Evolutionary conservation across 1,284 basidiomycete genomes (phyloP).

Genomic region (Limonomyces culmigenus): DNA sequence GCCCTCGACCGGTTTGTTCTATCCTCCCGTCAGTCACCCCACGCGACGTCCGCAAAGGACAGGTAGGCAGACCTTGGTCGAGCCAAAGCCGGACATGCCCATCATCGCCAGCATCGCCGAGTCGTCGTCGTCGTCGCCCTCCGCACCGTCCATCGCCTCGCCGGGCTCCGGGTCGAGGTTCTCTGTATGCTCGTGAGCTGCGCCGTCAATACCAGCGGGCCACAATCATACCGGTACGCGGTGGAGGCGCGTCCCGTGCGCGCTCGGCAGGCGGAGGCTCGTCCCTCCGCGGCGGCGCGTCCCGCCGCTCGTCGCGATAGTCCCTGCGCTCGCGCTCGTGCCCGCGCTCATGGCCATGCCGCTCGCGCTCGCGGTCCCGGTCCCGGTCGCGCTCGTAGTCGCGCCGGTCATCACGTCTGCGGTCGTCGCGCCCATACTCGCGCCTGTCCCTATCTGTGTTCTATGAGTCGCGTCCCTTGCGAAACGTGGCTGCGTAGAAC

Average conservation of each 20-base stretch:
- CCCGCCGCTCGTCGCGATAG: constrained; percentile 5
- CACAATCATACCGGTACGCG: neutral
- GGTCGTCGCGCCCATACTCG: constrained; percentile 18
- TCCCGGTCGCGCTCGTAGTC: constrained; percentile 15
- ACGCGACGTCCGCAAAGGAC: neutral
- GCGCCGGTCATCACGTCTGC: constrained; percentile 17
- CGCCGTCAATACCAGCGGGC: neutral
- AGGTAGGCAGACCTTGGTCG: constrained; percentile 60
- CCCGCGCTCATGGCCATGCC: neutral
- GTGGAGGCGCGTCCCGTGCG: neutral
- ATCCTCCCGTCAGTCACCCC: constrained; percentile 3
- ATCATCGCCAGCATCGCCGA: constrained; percentile 80
- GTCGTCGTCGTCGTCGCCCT: constrained; percentile 53
- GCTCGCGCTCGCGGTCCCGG: constrained; percentile 7
- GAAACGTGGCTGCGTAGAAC: no score
- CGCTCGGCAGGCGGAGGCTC: constrained; percentile 6
- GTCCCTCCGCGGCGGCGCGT: constrained; percentile 6
- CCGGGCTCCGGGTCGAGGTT: constrained; percentile 19
- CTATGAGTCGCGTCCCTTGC: no score
- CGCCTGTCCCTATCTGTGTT: constrained; percentile 28
- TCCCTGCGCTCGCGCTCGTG: neutral
- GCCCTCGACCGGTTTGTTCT: constrained; percentile 68
- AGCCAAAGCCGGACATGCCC: constrained; percentile 79
- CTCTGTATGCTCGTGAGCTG: neutral
- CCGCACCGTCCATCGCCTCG: constrained; percentile 49